A percentile compares a stretch with the other conserved stretches of the same genome.
These are phyloP conservation scores for Thelonectria rubi DNA, from an alignment of 2,329 filamentous ascomycete species.

Conservation along the genomic window DNA sequence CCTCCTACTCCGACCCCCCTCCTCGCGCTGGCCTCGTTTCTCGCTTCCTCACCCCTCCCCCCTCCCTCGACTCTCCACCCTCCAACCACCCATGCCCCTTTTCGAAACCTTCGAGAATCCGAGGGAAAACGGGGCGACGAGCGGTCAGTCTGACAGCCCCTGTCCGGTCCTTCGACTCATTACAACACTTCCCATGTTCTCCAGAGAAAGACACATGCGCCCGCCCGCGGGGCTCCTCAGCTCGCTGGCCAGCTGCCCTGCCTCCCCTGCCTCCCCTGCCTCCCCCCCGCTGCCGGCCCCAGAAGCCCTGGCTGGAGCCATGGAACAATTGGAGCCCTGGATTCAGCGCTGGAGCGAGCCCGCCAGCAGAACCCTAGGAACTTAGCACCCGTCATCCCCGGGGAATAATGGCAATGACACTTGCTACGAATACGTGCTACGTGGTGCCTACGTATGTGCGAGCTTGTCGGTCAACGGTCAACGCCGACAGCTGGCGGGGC, in stretches of 20 bases:
- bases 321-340: conserved; percentile 25
- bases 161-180: conserved; percentile 27
- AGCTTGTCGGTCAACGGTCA: conserved; percentile 30
- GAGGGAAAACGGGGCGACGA: conserved; percentile 41
- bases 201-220: conserved; percentile 14
- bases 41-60: conserved; percentile 26
- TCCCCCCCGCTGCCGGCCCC: conserved; percentile 28
- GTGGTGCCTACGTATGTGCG: conserved; percentile 10
- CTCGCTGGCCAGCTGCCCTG: conserved; percentile 32
- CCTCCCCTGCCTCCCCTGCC: conserved; percentile 8
- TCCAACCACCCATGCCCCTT: conserved; percentile 37
- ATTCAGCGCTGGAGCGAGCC: conserved; percentile 17
- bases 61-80: conserved; percentile 34
- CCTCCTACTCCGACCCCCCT: conserved; percentile 4
- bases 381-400: conserved; percentile 20
- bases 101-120: conserved; percentile 47
- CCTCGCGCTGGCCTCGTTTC: neutral
- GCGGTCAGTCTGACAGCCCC: conserved; percentile 41
- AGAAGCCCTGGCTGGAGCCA: conserved; percentile 25
- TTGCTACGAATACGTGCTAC: conserved; percentile 10
- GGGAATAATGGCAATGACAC: conserved; percentile 12
- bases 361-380: conserved; percentile 18
- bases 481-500: conserved; percentile 42
- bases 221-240: conserved; percentile 30
- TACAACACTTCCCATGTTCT: conserved; percentile 26